A percentile compares a stretch with the other conserved stretches of the same genome.
Conservation (phyloP, 192 early-diverging fungal genomes). For the Gryganskiella cystojenkinii region DNA sequence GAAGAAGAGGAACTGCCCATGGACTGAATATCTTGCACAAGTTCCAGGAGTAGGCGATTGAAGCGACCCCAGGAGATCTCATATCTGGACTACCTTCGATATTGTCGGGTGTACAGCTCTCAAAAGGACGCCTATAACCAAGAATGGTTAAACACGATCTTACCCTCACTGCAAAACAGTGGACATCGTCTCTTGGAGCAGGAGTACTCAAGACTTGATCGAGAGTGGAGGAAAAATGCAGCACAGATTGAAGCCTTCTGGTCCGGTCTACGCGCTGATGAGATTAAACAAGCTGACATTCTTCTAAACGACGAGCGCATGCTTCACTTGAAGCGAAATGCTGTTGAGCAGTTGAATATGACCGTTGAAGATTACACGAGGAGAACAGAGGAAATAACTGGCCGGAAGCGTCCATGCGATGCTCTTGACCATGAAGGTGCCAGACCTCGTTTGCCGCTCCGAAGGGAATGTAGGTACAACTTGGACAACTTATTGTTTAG, state of each 20-base stretch:
- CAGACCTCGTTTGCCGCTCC: no score
- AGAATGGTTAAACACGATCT: conserved; percentile 2
- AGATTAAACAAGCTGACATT: conserved; percentile 4
- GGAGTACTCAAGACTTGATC: conserved; percentile 5
- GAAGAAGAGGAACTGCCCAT: not conserved
- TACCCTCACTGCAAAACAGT: not conserved
- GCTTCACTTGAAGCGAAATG: conserved; percentile 3
- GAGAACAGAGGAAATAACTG: no score
- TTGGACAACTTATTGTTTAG: no score
- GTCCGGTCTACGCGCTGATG: not conserved
- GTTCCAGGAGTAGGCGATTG: no score
- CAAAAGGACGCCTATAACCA: conserved; percentile 4
- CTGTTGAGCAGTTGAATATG: not conserved
- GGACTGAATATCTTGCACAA: not conserved
- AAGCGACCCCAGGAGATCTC: conserved; percentile 6
- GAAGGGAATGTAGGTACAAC: no score
- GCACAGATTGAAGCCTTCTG: conserved; percentile 2
- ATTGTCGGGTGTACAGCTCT: not conserved
- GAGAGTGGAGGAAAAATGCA: conserved; percentile 1
- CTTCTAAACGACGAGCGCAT: conserved; percentile 6
- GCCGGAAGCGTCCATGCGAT: no score
- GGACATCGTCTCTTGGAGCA: conserved; percentile 4
- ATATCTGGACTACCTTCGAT: conserved; percentile 8
- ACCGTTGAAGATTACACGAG: conserved; percentile 11
- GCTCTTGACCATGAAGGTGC: no score